These are phyloP conservation scores for Eutrema japonicum DNA, from an alignment of 345 rosid species.

Conservation along the genomic window DNA sequence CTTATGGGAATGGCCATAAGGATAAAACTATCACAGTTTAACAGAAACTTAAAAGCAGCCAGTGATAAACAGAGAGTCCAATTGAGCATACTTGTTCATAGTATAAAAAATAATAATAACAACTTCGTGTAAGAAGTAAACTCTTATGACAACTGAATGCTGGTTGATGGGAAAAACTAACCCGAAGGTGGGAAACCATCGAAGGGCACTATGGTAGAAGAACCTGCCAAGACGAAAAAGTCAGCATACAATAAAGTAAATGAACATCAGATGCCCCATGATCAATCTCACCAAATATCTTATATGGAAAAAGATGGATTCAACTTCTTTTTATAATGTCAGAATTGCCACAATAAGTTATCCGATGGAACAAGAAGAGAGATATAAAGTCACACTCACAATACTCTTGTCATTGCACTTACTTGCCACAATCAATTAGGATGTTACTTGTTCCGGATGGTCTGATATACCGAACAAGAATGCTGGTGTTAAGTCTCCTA, in stretches of 20 bases:
- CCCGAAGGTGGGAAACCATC: constrained; percentile 86
- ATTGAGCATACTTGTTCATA: neutral
- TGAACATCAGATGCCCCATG: constrained; percentile 6
- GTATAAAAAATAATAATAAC: neutral
- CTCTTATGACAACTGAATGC: neutral
- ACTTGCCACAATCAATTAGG: constrained; percentile 92
- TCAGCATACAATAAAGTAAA: constrained; percentile 8
- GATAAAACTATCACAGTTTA: neutral
- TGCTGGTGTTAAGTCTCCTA: constrained; percentile 77
- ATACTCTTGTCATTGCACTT: constrained; percentile 45
- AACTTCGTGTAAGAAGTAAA: constrained; percentile 14
- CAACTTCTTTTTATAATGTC: neutral
- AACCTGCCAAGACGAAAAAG: constrained; percentile 56
- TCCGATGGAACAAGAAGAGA: neutral
- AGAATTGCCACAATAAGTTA: neutral
- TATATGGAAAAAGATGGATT: neutral
- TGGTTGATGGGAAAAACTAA: constrained; percentile 45
- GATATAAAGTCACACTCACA: neutral
- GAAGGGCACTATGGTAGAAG: constrained; percentile 92
- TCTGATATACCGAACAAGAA: constrained; percentile 65
- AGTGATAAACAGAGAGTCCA: neutral
- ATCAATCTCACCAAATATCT: constrained; percentile 2
- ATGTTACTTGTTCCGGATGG: constrained; percentile 59
- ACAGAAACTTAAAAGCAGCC: neutral
- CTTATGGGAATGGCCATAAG: constrained; percentile 39